These are phyloP conservation scores for Xylaria digitata DNA, from an alignment of 2,329 filamentous ascomycete species.

Conservation along the genomic window DNA sequence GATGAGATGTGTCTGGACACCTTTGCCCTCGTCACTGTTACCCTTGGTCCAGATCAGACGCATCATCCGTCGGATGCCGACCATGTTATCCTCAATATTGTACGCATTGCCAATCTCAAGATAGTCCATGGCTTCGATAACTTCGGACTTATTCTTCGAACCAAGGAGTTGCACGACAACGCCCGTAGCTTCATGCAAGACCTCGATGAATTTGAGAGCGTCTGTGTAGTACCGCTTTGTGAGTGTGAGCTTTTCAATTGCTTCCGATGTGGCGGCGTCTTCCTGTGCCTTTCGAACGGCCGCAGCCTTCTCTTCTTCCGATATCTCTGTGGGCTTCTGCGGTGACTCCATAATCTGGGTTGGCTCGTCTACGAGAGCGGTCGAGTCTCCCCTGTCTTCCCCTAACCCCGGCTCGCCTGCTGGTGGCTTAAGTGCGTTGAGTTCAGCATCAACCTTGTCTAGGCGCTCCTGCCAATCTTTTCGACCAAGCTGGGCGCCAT, in stretches of 20 bases:
- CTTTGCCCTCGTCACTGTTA: slow-evolving; percentile 98
- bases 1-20: slow-evolving; percentile 94
- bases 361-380: slow-evolving; percentile 84
- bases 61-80: slow-evolving; percentile 94
- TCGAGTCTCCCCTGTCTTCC: slow-evolving; percentile 72
- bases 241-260: slow-evolving; percentile 86
- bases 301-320: slow-evolving; percentile 79
- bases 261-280: slow-evolving; percentile 88
- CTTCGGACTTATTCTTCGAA: slow-evolving; percentile 96
- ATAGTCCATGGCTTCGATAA: slow-evolving; percentile 99
- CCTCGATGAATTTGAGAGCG: slow-evolving; percentile 91
- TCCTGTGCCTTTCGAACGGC: slow-evolving; percentile 83
- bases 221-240: slow-evolving; percentile 94
- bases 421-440: slow-evolving; percentile 84
- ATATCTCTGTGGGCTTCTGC: slow-evolving; percentile 65
- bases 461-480: slow-evolving; percentile 88
- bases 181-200: slow-evolving; percentile 83
- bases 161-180: slow-evolving; percentile 88
- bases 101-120: slow-evolving; percentile 96
- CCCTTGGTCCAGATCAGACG: slow-evolving; percentile 99
- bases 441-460: slow-evolving; percentile 83
- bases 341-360: slow-evolving; percentile 77
- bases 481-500: slow-evolving; percentile 84
- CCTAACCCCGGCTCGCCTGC: slow-evolving; percentile 77
- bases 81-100: slow-evolving; percentile 91